Base-by-base conservation (phyloP, 83 land plant species). In the Isoetes engelmannii region DNA sequence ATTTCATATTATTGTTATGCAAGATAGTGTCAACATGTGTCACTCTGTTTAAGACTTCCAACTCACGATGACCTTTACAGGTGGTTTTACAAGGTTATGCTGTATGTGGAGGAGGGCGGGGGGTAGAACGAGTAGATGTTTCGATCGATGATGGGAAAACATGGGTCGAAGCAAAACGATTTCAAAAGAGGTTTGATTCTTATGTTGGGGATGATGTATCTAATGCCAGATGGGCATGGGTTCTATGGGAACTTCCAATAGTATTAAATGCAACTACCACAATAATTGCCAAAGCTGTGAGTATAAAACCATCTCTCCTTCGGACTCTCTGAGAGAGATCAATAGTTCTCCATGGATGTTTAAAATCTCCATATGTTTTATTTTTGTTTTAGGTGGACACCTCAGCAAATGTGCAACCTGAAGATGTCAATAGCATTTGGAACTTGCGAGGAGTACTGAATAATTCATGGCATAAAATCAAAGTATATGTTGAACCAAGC, bases 111-210 rank as follows among this genome's bases (percentile, higher is more conserved):
- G 67, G 67, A 64, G 67, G 63, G 1, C 67, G 67, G 3, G 67
- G 67, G 13, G 45, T 64, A 64, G 67, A 64, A 17, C 67, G 67
- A 9, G 67, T 64, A 8, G 67, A 64, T 44, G 67, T 64, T 12
- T 64, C 67, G 1, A 41, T 64, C 12, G 67, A 64, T 44, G 67
- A 47, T 12, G 67, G 67, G 2, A 64, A 64, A 44, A 64, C 67
- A 8, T 64, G 67, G 67, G 9, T 18, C 0, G 67, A 64, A 44
- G 67, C 67, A 37, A 21, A 64, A 17, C 67, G 67, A 9, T 28
- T 41, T 17, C 67, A 64, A 17, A 44, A 64, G 12, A 15, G 0
- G 12, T 9, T 9, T 12, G 67, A 6, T 44, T 59, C 28, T 58
- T 20, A 18, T 64, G 44, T 47, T 37, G 44, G n/a, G 13, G 47